Conservation (phyloP, 2,329 filamentous ascomycete genomes). For the Trichoderma brevicompactum region DNA sequence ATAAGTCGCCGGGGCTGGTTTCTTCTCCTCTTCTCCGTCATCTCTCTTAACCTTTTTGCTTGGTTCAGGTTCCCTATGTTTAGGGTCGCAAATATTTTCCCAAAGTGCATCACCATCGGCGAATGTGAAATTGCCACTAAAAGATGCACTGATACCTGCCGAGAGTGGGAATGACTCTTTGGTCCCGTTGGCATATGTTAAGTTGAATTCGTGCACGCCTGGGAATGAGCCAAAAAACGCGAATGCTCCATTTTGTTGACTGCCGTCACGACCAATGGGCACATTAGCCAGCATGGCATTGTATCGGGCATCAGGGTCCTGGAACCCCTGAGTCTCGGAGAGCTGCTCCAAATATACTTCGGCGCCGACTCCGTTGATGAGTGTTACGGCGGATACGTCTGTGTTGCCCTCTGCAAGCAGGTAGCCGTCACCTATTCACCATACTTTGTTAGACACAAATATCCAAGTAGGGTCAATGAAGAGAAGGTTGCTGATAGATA, state of each 20-base stretch:
- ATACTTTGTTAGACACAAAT: not conserved
- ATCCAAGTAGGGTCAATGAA: not conserved
- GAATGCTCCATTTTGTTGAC: not conserved
- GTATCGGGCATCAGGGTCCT: conserved; percentile 34
- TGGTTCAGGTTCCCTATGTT: not conserved
- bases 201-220: conserved; percentile 15
- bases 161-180: not conserved
- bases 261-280: not conserved
- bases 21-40: not conserved
- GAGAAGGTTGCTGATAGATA: not conserved
- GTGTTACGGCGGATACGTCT: conserved; percentile 27
- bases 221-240: not conserved
- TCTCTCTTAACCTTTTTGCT: not conserved
- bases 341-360: conserved; percentile 28
- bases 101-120: conserved; percentile 3
- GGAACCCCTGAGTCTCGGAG: not conserved
- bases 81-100: not conserved
- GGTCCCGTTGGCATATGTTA: conserved; percentile 20
- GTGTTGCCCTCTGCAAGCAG: not conserved
- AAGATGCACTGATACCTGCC: not conserved
- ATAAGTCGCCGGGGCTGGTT: conserved; percentile 12
- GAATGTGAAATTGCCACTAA: not conserved
- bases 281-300: conserved; percentile 8
- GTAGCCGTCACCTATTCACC: not conserved
- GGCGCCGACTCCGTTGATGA: conserved; percentile 32